phyloP scores from a whole-genome alignment of 345 rosid genomes.

The Pelargonium nanum region DNA sequence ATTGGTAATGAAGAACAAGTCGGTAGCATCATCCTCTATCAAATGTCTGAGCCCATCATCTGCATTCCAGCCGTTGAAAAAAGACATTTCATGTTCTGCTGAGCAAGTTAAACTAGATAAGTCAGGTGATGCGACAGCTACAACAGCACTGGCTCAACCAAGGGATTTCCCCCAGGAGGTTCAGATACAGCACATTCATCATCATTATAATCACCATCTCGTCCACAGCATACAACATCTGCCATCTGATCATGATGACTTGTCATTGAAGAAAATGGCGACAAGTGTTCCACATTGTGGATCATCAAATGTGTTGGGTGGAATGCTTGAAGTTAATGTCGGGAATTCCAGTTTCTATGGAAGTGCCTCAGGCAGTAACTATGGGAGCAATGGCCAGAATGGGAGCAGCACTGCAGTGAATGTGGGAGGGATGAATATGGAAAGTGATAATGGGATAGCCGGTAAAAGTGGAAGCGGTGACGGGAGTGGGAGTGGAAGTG shows the following conservation, averaged over 20 bases:
- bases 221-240: slow-evolving; percentile 14
- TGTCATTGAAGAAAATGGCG: slow-evolving; percentile 25
- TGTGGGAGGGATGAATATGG: slow-evolving; percentile 23
- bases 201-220: slow-evolving; percentile 14
- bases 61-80: slow-evolving; percentile 19
- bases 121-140: slow-evolving; percentile 16
- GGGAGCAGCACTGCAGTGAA: slow-evolving; percentile 29
- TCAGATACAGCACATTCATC: slow-evolving; percentile 13
- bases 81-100: slow-evolving; percentile 12
- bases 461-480: slow-evolving; percentile 29
- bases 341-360: slow-evolving; percentile 33
- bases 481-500: slow-evolving; percentile 8
- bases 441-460: slow-evolving; percentile 23
- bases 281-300: slow-evolving; percentile 31
- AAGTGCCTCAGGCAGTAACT: slow-evolving; percentile 44
- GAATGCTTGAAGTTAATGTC: slow-evolving; percentile 25
- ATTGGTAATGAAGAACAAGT: slow-evolving; percentile 20
- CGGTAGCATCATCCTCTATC: slow-evolving; percentile 25
- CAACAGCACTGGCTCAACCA: slow-evolving; percentile 15
- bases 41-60: slow-evolving; percentile 23
- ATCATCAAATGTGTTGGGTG: slow-evolving; percentile 32
- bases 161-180: slow-evolving; percentile 16
- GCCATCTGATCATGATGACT: slow-evolving; percentile 22
- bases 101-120: slow-evolving; percentile 17
- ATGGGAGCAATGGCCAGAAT: slow-evolving; percentile 34